These are phyloP conservation scores for Stachybotrys echinatus DNA, from an alignment of 2,329 filamentous ascomycete species.

Conservation along the genomic window DNA sequence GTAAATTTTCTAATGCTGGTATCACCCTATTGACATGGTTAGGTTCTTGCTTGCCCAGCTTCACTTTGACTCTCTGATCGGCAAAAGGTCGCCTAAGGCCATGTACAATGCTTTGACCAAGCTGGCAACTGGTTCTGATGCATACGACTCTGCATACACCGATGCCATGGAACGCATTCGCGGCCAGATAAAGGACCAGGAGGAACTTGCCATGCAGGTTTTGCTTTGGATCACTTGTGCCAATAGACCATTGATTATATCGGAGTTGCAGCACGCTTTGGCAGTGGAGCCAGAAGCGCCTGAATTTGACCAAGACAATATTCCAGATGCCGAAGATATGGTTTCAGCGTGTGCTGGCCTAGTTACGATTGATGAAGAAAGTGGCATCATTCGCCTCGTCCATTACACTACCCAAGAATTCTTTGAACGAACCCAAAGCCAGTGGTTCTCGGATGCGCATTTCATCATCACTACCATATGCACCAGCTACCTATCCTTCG, in stretches of 20 bases:
- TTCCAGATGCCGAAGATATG: not conserved
- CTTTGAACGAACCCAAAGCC: not conserved
- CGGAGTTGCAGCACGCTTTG: not conserved
- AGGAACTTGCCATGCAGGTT: not conserved
- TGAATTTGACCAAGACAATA: not conserved
- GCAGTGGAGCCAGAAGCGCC: not conserved
- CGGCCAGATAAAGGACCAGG: not conserved
- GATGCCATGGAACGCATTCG: not conserved
- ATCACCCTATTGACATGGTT: not conserved
- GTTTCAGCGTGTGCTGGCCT: not conserved
- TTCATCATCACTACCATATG: too few species aligned
- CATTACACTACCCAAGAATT: not conserved
- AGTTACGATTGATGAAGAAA: not conserved
- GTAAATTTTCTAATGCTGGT: not conserved
- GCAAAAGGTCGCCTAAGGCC: not conserved
- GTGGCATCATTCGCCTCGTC: not conserved
- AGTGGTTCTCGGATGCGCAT: not conserved
- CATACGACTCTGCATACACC: not conserved
- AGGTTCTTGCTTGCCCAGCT: not conserved
- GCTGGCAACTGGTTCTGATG: not conserved
- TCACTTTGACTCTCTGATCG: not conserved
- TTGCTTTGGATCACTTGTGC: not conserved
- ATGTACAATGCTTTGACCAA: not conserved
- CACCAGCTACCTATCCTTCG: too few species aligned
- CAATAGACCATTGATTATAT: not conserved